Base-by-base conservation (phyloP, 108 stramenopile species). In the Hondaea fermentalgiana region DNA sequence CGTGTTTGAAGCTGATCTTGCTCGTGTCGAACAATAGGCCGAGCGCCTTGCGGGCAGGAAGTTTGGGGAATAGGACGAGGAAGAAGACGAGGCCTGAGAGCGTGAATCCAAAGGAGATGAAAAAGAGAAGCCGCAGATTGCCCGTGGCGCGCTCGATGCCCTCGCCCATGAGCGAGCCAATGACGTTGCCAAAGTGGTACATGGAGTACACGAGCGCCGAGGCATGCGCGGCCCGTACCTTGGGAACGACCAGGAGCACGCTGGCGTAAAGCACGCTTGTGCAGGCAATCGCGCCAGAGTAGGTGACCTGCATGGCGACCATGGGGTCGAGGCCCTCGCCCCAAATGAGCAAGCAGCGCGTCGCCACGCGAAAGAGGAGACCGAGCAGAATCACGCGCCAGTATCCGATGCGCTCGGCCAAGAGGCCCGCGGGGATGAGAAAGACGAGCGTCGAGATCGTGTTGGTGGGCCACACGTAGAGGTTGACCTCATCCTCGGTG, bases 231-330 rank as follows among this genome's bases (percentile, higher is more conserved):
- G 45, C 6, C 6, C 45, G 51, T 23, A 6, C 51, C 10, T 12
- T 23, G 49, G 76, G 76, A 23, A 53, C 76, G 5, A 83, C 76
- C 14, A 53, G 4, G n/a, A 83, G 76, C 10, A 23, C 76, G 28
- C 51, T 53, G 49, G 76, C 51, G 51, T 53, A 83, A 3, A 83
- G 28, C n/a, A 53, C 76, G 45, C 23, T 83, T 17, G 76, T 83
- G 51, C 76, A 83, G 76, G 76, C 76, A 17, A 47, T 83, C 14
- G 45, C 49, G n/a, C 45, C 45, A 55, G 76, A 47, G 51, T 83
- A 83, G n/a, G 76, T 83, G 49, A 83, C 76, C 51, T 83, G 76
- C 76, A 83, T 83, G 45, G 76, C 76, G 25, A 83, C 49, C 76
- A 83, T 83, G 45, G 19, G 45, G 49, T 83, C 25, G 49, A 83